A percentile compares a stretch with the other conserved stretches of the same genome.
phyloP scores from a whole-genome alignment of 2,329 filamentous ascomycete species.

The Pyrenophora teres region DNA sequence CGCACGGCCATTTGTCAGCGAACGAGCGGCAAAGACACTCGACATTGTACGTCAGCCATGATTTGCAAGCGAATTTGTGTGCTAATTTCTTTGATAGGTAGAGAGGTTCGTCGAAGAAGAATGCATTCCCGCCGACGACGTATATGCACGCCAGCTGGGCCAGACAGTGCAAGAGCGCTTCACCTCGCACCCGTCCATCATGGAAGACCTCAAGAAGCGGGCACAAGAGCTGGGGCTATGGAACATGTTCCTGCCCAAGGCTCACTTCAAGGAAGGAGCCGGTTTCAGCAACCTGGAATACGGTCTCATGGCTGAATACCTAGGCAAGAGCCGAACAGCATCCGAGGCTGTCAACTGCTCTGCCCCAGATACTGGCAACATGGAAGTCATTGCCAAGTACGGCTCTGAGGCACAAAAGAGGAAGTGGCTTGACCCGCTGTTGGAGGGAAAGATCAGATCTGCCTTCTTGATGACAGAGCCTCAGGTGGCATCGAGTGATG shows the following conservation, averaged over 20 bases:
- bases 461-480: constrained; percentile 96
- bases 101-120: constrained; percentile 97
- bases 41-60: constrained; percentile 62
- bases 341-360: constrained; percentile 79
- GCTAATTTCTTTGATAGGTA: constrained; percentile 57
- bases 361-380: constrained; percentile 91
- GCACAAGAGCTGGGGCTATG: constrained; percentile 84
- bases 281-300: constrained; percentile 97
- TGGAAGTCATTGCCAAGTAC: constrained; percentile 93
- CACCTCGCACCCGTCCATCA: constrained; percentile 74
- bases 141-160: constrained; percentile 80
- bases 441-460: constrained; percentile 83
- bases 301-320: constrained; percentile 93
- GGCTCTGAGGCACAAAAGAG: constrained; percentile 84
- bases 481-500: constrained; percentile 84
- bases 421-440: constrained; percentile 78
- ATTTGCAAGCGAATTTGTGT: fast-evolving
- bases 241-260: constrained; percentile 98
- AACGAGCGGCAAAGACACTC: constrained; percentile 79
- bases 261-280: constrained; percentile 92
- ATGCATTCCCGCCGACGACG: constrained; percentile 74
- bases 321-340: constrained; percentile 83
- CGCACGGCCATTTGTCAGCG: constrained; percentile 72
- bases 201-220: constrained; percentile 88
- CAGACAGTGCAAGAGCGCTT: constrained; percentile 73